Evolutionary conservation across 1,284 basidiomycete species (phyloP).

Genomic region (Rhizoctonia solani): DNA sequence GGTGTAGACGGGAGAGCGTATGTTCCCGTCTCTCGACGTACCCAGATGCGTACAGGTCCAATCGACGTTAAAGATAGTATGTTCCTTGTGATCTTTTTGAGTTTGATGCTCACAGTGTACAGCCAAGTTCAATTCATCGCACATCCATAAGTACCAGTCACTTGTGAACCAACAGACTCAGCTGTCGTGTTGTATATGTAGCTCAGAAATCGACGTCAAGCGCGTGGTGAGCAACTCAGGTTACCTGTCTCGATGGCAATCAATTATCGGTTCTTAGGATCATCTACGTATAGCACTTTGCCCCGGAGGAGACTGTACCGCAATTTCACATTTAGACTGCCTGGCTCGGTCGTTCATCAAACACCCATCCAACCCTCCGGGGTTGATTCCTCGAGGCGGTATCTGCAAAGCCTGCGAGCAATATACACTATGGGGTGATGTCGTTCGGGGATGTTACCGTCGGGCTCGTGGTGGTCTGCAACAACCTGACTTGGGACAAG

Average conservation of each 20-base stretch:
- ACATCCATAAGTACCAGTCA: slow-evolving; percentile 58
- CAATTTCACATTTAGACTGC: slow-evolving; percentile 70
- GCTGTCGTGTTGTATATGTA: slow-evolving; percentile 60
- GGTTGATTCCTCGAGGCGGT: slow-evolving; percentile 65
- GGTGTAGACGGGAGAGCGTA: slow-evolving; percentile 66
- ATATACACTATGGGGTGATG: slow-evolving; percentile 71
- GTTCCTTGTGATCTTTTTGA: slow-evolving; percentile 38
- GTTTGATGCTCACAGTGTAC: slow-evolving; percentile 36
- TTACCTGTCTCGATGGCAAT: background rate
- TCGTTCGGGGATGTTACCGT: slow-evolving; percentile 70
- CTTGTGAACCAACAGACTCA: slow-evolving; percentile 47
- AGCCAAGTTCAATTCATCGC: slow-evolving; percentile 58
- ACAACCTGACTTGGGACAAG: slow-evolving; percentile 38
- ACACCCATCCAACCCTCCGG: slow-evolving; percentile 40
- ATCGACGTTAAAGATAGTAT: slow-evolving; percentile 70
- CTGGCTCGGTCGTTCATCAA: slow-evolving; percentile 53
- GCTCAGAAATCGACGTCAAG: slow-evolving; percentile 50
- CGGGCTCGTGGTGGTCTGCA: slow-evolving; percentile 50
- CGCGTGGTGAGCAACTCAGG: slow-evolving; percentile 49
- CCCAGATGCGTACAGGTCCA: slow-evolving; percentile 58
- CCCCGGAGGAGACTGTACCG: slow-evolving; percentile 55
- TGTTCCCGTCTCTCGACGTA: slow-evolving; percentile 48
- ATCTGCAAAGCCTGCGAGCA: slow-evolving; percentile 59
- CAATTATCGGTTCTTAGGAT: slow-evolving; percentile 50
- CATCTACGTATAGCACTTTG: slow-evolving; percentile 58